Evolutionary conservation across 1,139 yeast species (phyloP).

Genomic region (Protomyces pachydermus): DNA sequence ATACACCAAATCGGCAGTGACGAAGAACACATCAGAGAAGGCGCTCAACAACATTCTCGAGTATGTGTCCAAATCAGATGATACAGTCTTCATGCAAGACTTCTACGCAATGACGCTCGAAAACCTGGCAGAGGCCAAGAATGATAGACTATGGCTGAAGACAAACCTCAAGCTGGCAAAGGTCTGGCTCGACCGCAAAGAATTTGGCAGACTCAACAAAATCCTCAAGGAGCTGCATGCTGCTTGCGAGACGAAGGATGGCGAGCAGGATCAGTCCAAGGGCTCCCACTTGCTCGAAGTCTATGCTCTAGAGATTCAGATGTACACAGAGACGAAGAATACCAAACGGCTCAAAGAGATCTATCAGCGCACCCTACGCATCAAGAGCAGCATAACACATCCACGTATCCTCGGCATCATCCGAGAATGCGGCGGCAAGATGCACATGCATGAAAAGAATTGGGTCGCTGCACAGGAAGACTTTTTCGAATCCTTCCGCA

Average conservation of each 20-base stretch:
- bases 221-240: constrained; percentile 46
- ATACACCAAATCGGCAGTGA: constrained; percentile 37
- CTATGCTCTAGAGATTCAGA: constrained; percentile 61
- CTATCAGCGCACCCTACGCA: constrained; percentile 48
- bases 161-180: constrained; percentile 52
- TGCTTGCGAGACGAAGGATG: constrained; percentile 37
- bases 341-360: constrained; percentile 46
- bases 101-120: constrained; percentile 37
- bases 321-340: constrained; percentile 44
- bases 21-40: constrained; percentile 55
- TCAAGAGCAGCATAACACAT: constrained; percentile 65
- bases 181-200: constrained; percentile 42
- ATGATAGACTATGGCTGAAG: constrained; percentile 55
- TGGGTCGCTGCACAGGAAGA: constrained; percentile 60
- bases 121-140: constrained; percentile 38
- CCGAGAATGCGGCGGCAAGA: constrained; percentile 69
- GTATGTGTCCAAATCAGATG: constrained; percentile 41
- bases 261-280: constrained; percentile 35
- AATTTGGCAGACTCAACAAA: constrained; percentile 36
- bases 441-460: constrained; percentile 56
- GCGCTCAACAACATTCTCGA: constrained; percentile 55
- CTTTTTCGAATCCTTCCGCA: constrained; percentile 68
- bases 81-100: constrained; percentile 36
- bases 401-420: constrained; percentile 67
- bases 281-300: constrained; percentile 51